Conservation (phyloP, 768 basidiomycete species). For the Brasilioporus rufonigricans region DNA sequence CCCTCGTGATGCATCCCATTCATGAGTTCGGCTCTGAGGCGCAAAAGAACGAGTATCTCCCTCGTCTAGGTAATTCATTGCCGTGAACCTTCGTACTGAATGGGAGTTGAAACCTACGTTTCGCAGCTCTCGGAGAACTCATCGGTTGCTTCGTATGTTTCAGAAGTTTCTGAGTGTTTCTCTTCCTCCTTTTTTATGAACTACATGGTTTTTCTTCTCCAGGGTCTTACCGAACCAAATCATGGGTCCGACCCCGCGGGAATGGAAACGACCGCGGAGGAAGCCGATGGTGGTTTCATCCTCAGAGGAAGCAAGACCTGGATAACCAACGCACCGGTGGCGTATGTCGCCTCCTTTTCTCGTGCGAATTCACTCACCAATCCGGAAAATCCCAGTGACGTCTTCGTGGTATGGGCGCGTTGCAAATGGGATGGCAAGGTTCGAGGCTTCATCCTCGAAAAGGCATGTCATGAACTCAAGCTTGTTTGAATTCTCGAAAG, state of each 20-base stretch:
- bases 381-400: slow-evolving; percentile 49
- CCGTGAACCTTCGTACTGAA: background rate
- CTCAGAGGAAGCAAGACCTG: slow-evolving; percentile 95
- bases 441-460: slow-evolving; percentile 88
- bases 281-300: slow-evolving; percentile 80
- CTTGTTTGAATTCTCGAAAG: background rate
- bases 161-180: background rate
- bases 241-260: slow-evolving; percentile 96
- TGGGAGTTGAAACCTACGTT: slow-evolving; percentile 5
- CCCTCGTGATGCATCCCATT: slow-evolving; percentile 95
- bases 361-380: slow-evolving; percentile 7
- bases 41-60: slow-evolving; percentile 91
- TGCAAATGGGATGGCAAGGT: slow-evolving; percentile 93
- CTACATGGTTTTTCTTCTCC: background rate
- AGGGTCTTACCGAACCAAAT: slow-evolving; percentile 96
- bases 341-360: slow-evolving; percentile 47
- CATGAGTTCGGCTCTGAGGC: slow-evolving; percentile 84
- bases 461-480: slow-evolving; percentile 43
- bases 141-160: slow-evolving; percentile 87
- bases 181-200: background rate
- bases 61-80: slow-evolving; percentile 59
- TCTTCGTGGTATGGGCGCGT: slow-evolving; percentile 92
- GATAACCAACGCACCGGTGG: slow-evolving; percentile 93
- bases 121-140: slow-evolving; percentile 75
- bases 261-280: slow-evolving; percentile 93